These are phyloP conservation scores for Trichoderma breve DNA, from an alignment of 2,329 filamentous ascomycete genomes.

Conservation along the genomic window DNA sequence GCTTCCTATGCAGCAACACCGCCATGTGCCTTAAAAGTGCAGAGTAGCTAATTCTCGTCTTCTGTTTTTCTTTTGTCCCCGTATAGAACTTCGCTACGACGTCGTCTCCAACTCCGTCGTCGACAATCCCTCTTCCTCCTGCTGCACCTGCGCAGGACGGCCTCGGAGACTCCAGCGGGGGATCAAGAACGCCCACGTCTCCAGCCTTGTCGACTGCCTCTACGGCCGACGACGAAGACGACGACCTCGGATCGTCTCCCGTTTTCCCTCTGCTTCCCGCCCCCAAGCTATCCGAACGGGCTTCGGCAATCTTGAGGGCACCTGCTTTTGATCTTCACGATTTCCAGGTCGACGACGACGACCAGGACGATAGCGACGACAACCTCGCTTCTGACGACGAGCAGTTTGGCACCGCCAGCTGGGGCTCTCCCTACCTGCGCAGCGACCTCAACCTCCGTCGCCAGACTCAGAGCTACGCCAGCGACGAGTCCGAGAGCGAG, in stretches of 20 bases:
- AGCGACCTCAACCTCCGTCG: conserved; percentile 54
- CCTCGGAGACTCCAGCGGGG: conserved; percentile 39
- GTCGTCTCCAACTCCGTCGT: conserved; percentile 50
- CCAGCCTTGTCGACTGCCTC: conserved; percentile 62
- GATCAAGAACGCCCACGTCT: conserved; percentile 45
- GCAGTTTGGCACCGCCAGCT: conserved; percentile 70
- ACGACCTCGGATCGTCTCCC: conserved; percentile 55
- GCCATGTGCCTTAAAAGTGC: conserved; percentile 21
- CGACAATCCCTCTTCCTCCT: conserved; percentile 53
- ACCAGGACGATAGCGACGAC: conserved; percentile 16
- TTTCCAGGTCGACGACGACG: conserved; percentile 22
- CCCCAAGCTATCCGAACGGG: conserved; percentile 57
- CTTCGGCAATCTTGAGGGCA: conserved; percentile 55
- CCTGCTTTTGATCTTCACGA: conserved; percentile 38
- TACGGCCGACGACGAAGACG: conserved; percentile 56
- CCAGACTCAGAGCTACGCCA: conserved; percentile 49
- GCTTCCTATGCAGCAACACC: conserved; percentile 22
- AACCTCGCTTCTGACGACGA: conserved; percentile 17
- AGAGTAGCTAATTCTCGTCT: conserved; percentile 28
- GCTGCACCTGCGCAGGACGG: conserved; percentile 62
- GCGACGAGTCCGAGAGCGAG: conserved; percentile 59
- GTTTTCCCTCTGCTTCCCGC: conserved; percentile 57
- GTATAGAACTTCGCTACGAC: conserved; percentile 49
- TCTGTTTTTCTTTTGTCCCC: conserved; percentile 16
- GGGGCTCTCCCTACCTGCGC: conserved; percentile 85